Evolutionary conservation across 345 rosid genomes (phyloP).

Genomic region (Balakata baccata): DNA sequence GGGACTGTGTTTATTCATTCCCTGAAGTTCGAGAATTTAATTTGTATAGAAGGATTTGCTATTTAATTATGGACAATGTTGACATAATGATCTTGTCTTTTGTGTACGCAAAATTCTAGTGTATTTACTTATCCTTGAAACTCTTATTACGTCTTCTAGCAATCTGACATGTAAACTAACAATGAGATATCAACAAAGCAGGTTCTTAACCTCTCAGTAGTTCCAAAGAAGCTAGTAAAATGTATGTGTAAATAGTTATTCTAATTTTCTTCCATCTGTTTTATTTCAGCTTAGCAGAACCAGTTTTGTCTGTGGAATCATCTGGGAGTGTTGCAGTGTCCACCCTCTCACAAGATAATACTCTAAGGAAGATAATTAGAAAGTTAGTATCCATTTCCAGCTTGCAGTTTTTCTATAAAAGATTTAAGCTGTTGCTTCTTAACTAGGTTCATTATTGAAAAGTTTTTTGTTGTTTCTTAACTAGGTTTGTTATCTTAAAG

Average conservation of each 20-base stretch:
- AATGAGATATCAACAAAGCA: background rate
- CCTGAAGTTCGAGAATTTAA: no score
- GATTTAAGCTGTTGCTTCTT: background rate
- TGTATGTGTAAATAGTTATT: background rate
- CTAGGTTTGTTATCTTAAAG: background rate
- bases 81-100: background rate
- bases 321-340: slow-evolving; percentile 20
- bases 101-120: background rate
- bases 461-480: background rate
- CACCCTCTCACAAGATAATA: slow-evolving; percentile 25
- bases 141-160: background rate
- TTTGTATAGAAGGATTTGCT: background rate
- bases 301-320: slow-evolving; percentile 23
- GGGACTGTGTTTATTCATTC: no score
- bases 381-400: slow-evolving; percentile 30
- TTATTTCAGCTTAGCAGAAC: slow-evolving; percentile 35
- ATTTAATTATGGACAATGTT: background rate
- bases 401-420: background rate
- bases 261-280: slow-evolving; percentile 8
- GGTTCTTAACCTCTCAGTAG: background rate
- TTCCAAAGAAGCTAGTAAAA: background rate
- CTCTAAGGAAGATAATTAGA: slow-evolving; percentile 26
- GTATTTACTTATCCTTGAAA: background rate
- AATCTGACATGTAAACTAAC: background rate
- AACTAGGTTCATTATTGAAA: background rate